Evolutionary conservation across 148 eudicot genomes (phyloP).

Genomic region (Vaccinium myrtillus): DNA sequence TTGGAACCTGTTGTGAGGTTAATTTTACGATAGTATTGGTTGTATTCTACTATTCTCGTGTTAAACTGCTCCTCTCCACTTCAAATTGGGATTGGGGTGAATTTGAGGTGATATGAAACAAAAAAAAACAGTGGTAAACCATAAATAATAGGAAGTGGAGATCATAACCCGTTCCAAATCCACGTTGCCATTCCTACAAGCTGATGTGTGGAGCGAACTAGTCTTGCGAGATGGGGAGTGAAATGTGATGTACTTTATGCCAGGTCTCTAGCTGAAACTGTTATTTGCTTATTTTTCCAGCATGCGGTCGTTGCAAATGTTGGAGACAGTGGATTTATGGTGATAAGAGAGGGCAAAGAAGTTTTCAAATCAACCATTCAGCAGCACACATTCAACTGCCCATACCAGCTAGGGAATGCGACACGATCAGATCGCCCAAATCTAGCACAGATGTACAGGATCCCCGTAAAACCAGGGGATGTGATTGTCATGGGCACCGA

Average conservation of each 20-base stretch:
- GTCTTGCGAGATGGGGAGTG: neutral
- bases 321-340: conserved; percentile 26
- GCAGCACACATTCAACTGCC: conserved; percentile 19
- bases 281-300: neutral
- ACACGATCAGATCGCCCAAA: neutral
- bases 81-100: neutral
- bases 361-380: conserved; percentile 18
- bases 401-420: conserved; percentile 19
- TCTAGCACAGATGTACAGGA: conserved; percentile 2
- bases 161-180: neutral
- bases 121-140: too few species aligned
- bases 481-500: conserved; percentile 8
- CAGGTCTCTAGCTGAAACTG: neutral
- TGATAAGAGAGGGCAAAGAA: conserved; percentile 16
- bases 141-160: neutral
- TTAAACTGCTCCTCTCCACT: neutral
- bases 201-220: neutral
- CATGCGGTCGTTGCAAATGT: conserved; percentile 15
- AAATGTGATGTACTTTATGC: neutral
- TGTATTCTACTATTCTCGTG: neutral
- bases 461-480: neutral
- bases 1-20: neutral
- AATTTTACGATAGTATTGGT: neutral
- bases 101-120: neutral
- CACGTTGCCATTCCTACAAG: neutral